A percentile compares a stretch with the other conserved stretches of the same genome.
Evolutionary conservation across 2,329 filamentous ascomycete genomes (phyloP).

Genomic region (Ophiocordyceps robertsii): DNA sequence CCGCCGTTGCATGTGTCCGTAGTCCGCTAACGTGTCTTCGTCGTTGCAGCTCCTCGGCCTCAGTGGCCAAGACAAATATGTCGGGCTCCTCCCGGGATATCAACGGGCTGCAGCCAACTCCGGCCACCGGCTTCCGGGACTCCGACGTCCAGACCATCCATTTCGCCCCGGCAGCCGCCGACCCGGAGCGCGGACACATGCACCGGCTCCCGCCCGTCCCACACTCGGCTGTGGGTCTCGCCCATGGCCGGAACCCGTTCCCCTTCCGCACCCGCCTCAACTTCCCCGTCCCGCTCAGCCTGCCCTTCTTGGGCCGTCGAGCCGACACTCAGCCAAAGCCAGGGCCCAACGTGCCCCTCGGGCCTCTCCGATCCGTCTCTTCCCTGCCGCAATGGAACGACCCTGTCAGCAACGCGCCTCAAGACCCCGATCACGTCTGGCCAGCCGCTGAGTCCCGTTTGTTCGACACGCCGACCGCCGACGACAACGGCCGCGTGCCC

Average conservation of each 20-base stretch:
- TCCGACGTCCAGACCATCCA: not conserved
- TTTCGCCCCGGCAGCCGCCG: not conserved
- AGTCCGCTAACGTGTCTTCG: not conserved
- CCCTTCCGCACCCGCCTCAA: constrained; percentile 19
- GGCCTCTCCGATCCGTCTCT: not conserved
- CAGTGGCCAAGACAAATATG: not conserved
- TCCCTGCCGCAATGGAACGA: not conserved
- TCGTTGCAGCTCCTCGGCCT: not conserved
- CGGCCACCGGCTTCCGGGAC: constrained; percentile 1
- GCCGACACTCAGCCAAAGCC: not conserved
- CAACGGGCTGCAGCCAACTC: constrained; percentile 6
- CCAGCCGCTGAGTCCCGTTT: not conserved
- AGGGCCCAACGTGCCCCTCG: not conserved
- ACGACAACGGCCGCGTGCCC: not conserved
- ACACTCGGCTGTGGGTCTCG: not conserved
- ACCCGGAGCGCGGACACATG: not conserved
- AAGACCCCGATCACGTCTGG: not conserved
- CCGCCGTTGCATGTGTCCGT: no score
- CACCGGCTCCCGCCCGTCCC: no score
- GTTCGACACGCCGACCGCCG: not conserved
- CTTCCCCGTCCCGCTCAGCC: constrained; percentile 10
- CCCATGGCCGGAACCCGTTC: constrained; percentile 14
- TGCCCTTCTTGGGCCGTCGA: constrained; percentile 7
- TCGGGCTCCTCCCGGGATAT: constrained; percentile 8
- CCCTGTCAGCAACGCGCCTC: not conserved